These are phyloP conservation scores for Eucalyptus microcorys DNA, from an alignment of 345 rosid species.

Conservation along the genomic window DNA sequence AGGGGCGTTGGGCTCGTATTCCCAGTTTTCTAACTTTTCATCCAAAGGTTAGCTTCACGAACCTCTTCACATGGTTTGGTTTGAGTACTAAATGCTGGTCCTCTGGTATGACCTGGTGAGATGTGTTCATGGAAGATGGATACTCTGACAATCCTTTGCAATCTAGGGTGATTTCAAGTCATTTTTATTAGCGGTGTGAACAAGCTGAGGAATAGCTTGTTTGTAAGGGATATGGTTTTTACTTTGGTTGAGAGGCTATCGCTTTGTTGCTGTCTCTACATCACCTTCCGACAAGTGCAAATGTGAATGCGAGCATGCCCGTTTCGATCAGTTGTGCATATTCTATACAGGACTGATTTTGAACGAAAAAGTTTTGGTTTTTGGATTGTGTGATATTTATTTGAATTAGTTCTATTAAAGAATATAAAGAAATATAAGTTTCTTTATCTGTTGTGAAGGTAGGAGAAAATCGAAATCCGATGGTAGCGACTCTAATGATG, in stretches of 20 bases:
- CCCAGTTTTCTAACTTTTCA: constrained; percentile 39
- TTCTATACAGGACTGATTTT: neutral
- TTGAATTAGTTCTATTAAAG: neutral
- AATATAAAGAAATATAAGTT: neutral
- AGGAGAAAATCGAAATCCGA: constrained; percentile 62
- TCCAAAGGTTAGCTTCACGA: constrained; percentile 39
- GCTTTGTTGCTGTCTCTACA: neutral
- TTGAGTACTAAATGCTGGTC: neutral
- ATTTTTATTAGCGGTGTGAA: neutral
- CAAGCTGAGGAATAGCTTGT: neutral
- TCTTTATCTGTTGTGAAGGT: constrained; percentile 24
- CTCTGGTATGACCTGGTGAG: neutral
- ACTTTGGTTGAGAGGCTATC: neutral
- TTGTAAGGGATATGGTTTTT: neutral
- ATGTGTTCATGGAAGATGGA: neutral
- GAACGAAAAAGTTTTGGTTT: neutral
- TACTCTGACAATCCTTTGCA: neutral
- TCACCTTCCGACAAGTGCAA: neutral
- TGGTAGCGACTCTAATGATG: constrained; percentile 60
- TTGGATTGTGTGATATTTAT: neutral
- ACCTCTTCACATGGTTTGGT: neutral
- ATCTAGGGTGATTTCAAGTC: neutral
- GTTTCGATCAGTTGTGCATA: neutral
- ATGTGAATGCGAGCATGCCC: neutral
- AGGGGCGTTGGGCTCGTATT: constrained; percentile 30